These are phyloP conservation scores for Saccharomyces cerevisiae DNA, from an alignment of 805 yeast genomes.

Conservation along the genomic window DNA sequence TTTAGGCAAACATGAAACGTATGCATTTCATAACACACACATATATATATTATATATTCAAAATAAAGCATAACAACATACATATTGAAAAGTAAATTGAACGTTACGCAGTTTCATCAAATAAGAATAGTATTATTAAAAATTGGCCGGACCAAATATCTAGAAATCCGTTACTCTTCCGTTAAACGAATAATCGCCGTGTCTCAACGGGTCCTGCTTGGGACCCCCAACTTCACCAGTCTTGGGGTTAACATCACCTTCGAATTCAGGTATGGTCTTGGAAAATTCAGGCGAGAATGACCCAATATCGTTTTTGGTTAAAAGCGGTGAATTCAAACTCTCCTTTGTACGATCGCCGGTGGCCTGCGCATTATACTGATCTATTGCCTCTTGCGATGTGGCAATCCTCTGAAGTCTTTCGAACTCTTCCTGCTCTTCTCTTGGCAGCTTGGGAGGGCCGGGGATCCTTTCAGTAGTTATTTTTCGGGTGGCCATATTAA, in stretches of 20 bases:
- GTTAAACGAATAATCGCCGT: conserved; percentile 89
- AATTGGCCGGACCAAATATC: neutral
- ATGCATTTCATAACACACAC: neutral
- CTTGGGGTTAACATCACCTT: conserved; percentile 84
- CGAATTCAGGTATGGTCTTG: conserved; percentile 86
- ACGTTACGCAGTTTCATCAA: neutral
- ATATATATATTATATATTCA: neutral
- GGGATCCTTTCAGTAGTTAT: conserved; percentile 19
- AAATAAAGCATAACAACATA: neutral
- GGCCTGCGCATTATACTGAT: conserved; percentile 52
- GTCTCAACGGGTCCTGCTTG: conserved; percentile 88
- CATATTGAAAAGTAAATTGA: neutral
- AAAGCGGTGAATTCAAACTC: conserved; percentile 30
- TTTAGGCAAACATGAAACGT: neutral
- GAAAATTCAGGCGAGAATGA: conserved; percentile 59
- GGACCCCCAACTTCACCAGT: conserved; percentile 98
- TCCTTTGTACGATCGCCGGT: conserved; percentile 24
- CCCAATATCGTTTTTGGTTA: conserved; percentile 48
- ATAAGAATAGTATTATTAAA: neutral
- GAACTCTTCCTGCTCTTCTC: conserved; percentile 58
- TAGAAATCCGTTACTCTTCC: conserved; percentile 94
- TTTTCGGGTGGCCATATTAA: conserved; percentile 3
- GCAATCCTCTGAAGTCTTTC: conserved; percentile 80
- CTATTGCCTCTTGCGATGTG: conserved; percentile 66
- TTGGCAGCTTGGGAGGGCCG: conserved; percentile 29